Base-by-base conservation (phyloP, 164 flowering plant species). In the Magnolia officinalis region DNA sequence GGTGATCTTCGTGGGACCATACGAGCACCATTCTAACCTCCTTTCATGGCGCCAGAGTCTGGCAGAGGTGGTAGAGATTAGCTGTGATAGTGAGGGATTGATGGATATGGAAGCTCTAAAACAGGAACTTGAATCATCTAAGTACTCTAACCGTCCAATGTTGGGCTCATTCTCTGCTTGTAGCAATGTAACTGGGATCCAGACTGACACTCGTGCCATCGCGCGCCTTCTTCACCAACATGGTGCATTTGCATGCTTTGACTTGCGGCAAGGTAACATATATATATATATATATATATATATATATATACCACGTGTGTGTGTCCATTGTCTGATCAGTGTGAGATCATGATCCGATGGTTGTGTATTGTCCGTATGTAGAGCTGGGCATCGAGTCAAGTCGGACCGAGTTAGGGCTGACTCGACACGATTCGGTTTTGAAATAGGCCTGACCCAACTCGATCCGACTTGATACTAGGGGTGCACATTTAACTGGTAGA, bases 121-220 rank as follows among this genome's bases (percentile, higher is more conserved):
- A 37, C 9, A 5, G 0, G 80, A 84, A 8, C 90, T 93, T 1
- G 79, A 82, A 29, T 45, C 64, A 2, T 82, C 74, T 52, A 81
- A 81, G 21, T 16, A 71, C 45, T 69, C 80, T 21, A 84, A 83
- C 24, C 74, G 92, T 18, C 95, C 93, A 0, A 77, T 90, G 77
- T 67, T 93, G 19, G 95, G 92, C 2, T 91, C 98, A 9, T 92
- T 93, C 84, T 91, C 95, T 0, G 93, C 93, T 70, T 93, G 96
- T 68, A 91, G 96, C 73, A 91, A 93, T 63, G 95, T 91, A 51
- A 88, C 95, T 1, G 95, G 98, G 45, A 84, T 87, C 37, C 75
- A 50, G 50, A 63, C 88, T 0, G 88, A 91, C 75, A 89, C 98
- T 1, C 73, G 89, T 63, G 85, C 82, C 2, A 71, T 91, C 4